Evolutionary conservation across 257 asterid genomes (phyloP).

Genomic region (Henckelia pumila): DNA sequence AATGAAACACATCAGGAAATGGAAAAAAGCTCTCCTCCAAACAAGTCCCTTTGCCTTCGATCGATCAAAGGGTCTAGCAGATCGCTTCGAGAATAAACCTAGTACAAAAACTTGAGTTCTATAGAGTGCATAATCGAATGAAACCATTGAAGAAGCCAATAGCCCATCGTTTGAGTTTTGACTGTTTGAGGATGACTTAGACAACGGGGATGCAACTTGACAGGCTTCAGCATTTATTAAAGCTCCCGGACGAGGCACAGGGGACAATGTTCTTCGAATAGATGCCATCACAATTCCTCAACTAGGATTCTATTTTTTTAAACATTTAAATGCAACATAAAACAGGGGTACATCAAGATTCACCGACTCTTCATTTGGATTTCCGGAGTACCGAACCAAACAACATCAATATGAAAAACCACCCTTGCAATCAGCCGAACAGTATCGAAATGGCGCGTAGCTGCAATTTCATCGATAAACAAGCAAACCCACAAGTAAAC

Average conservation of each 20-base stretch:
- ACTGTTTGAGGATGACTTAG: conserved; percentile 54
- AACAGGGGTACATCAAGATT: conserved; percentile 19
- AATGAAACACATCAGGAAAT: conserved; percentile 54
- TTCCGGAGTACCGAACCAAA: conserved; percentile 15
- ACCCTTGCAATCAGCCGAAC: conserved; percentile 20
- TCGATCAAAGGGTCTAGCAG: conserved; percentile 50
- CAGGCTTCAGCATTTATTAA: conserved; percentile 52
- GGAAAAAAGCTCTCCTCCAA: conserved; percentile 61
- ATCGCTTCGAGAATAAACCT: conserved; percentile 49
- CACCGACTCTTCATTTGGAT: conserved; percentile 2
- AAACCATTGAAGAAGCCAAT: conserved; percentile 39
- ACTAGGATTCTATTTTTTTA: conserved; percentile 8
- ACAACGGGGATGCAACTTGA: conserved; percentile 58
- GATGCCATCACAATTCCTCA: conserved; percentile 54
- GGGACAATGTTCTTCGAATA: conserved; percentile 63
- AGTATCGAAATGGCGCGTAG: conserved; percentile 21
- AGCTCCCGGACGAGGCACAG: conserved; percentile 53
- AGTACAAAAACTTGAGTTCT: conserved; percentile 42
- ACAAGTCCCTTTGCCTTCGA: conserved; percentile 52
- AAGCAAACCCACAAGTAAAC: conserved; percentile 3
- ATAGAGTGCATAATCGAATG: conserved; percentile 50
- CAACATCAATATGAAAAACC: background rate
- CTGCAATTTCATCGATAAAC: conserved; percentile 18
- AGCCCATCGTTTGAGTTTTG: conserved; percentile 38
- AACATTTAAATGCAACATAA: background rate